Evolutionary conservation across 352 stramenopile genomes (phyloP).

Genomic region (Blastocystis sp.): DNA sequence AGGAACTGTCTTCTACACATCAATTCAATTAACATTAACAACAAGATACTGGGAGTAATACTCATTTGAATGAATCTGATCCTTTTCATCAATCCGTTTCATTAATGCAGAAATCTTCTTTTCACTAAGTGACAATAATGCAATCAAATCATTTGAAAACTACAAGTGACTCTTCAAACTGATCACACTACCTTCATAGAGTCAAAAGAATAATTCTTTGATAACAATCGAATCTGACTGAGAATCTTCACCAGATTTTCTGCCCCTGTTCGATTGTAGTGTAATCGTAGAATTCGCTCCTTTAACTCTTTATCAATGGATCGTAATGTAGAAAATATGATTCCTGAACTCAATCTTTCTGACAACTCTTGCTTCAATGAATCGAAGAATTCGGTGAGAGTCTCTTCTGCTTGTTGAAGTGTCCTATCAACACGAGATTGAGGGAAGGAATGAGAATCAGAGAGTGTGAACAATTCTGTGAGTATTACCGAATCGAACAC

Average conservation of each 20-base stretch:
- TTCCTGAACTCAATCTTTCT: neutral
- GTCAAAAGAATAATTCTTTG: neutral
- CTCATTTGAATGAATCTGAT: neutral
- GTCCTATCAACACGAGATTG: neutral
- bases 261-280: conserved; percentile 1
- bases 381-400: neutral
- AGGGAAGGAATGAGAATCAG: neutral
- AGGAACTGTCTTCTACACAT: conserved; percentile 33
- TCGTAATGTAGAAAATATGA: neutral
- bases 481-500: conserved; percentile 25
- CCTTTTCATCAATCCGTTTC: neutral
- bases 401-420: neutral
- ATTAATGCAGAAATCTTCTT: conserved; percentile 8
- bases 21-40: neutral
- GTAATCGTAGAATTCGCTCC: neutral
- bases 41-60: conserved; percentile 57
- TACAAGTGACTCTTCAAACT: neutral
- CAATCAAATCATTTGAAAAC: neutral
- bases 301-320: conserved; percentile 25
- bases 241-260: neutral
- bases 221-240: neutral
- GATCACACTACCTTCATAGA: neutral
- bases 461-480: conserved; percentile 9
- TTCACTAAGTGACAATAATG: conserved; percentile 2
- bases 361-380: neutral